These are phyloP conservation scores for Odontarrhena argentea DNA, from an alignment of 345 rosid genomes.

Conservation along the genomic window DNA sequence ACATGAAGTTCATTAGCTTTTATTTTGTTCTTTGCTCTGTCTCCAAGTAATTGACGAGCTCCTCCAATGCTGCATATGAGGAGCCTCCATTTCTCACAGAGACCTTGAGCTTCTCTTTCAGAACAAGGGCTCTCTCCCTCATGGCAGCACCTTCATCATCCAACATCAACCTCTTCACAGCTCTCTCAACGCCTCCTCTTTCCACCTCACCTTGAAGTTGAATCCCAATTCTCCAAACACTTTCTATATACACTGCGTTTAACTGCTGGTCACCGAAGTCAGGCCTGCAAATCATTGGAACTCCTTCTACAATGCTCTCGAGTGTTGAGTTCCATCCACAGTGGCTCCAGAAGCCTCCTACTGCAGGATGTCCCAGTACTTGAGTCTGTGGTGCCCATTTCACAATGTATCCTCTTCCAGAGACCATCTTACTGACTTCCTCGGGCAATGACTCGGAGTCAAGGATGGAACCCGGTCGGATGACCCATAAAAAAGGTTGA, in stretches of 20 bases:
- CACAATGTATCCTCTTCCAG: conserved; percentile 53
- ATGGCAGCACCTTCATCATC: conserved; percentile 33
- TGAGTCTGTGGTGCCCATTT: conserved; percentile 64
- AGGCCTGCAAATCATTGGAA: conserved; percentile 46
- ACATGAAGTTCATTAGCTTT: not conserved
- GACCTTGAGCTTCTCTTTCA: not conserved
- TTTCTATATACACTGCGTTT: conserved; percentile 25
- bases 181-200: no score
- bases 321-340: no score
- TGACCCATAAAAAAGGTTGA: conserved; percentile 71
- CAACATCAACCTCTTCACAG: not conserved
- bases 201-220: not conserved
- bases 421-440: conserved; percentile 33
- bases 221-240: conserved; percentile 6
- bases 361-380: conserved; percentile 48
- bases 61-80: conserved; percentile 20
- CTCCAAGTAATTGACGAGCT: conserved; percentile 11
- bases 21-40: not conserved
- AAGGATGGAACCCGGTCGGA: conserved; percentile 44
- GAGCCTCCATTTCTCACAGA: conserved; percentile 17
- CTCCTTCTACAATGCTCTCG: conserved; percentile 31
- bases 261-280: conserved; percentile 37
- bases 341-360: conserved; percentile 52
- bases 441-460: conserved; percentile 28
- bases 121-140: conserved; percentile 10